phyloP scores from a whole-genome alignment of 768 basidiomycete species.

The Mycena metata region DNA sequence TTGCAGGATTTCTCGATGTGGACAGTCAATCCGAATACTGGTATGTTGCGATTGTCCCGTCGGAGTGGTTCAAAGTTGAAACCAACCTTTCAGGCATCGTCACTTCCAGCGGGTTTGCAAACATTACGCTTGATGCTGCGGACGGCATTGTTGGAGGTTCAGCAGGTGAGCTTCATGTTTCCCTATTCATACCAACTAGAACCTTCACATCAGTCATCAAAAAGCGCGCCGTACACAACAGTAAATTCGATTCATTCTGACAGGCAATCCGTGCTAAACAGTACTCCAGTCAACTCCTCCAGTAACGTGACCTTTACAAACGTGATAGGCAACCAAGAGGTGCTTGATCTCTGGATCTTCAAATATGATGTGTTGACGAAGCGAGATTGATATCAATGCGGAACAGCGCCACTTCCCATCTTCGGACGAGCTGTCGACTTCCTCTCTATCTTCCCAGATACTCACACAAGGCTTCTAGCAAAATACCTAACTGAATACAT shows the following conservation, averaged over 20 bases:
- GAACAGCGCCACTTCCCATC: too few species aligned
- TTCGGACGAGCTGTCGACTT: too few species aligned
- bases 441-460: too few species aligned
- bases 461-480: too few species aligned
- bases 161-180: slow-evolving; percentile 13
- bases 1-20: slow-evolving; percentile 11
- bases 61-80: not conserved
- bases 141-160: slow-evolving; percentile 27
- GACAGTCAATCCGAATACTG: slow-evolving; percentile 19
- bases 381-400: too few species aligned
- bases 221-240: slow-evolving; percentile 33
- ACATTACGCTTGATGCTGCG: slow-evolving; percentile 26
- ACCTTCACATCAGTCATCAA: slow-evolving; percentile 4
- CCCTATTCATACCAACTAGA: not conserved
- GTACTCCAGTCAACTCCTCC: slow-evolving; percentile 17
- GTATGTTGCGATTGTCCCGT: not conserved
- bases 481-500: too few species aligned
- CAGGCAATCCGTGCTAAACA: not conserved
- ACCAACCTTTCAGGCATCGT: slow-evolving; percentile 8
- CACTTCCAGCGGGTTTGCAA: slow-evolving; percentile 16
- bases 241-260: not conserved
- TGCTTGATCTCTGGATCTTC: too few species aligned
- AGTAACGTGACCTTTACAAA: slow-evolving; percentile 33
- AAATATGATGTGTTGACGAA: too few species aligned
- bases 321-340: too few species aligned